phyloP scores from a whole-genome alignment of 139 green algal species.

The Asterochloris sp. region DNA sequence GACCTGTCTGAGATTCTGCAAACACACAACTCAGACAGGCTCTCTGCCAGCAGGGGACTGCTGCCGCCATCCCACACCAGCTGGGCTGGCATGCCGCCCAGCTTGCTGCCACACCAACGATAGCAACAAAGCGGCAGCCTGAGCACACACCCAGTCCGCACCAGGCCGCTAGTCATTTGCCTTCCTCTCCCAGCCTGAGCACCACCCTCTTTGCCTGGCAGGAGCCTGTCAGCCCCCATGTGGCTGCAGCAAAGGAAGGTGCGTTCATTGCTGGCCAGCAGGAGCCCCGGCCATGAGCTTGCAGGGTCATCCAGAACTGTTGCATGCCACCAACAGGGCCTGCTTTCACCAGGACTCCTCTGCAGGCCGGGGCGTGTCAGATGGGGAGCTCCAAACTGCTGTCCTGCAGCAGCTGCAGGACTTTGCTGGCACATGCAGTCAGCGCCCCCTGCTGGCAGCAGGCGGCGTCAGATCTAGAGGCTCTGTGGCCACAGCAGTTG shows the following conservation, averaged over 20 bases:
- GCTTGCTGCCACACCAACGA: neutral
- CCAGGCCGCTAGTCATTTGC: too few relatives aligned
- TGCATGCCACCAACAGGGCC: too few relatives aligned
- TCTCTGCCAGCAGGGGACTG: neutral
- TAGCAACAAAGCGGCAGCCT: too few relatives aligned
- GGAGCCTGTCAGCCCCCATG: slow-evolving; percentile 75
- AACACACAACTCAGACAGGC: neutral
- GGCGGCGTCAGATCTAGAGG: too few relatives aligned
- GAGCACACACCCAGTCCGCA: neutral
- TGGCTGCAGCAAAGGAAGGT: slow-evolving; percentile 65
- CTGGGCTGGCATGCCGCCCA: neutral
- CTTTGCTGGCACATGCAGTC: slow-evolving; percentile 18
- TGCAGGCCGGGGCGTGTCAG: slow-evolving; percentile 38
- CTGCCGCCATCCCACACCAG: neutral
- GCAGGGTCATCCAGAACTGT: too few relatives aligned
- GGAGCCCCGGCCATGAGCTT: too few relatives aligned
- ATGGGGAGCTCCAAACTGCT: slow-evolving; percentile 25
- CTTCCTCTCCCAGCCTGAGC: neutral
- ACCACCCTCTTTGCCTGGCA: slow-evolving; percentile 64
- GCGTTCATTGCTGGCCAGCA: neutral
- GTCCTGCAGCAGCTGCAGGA: slow-evolving; percentile 27
- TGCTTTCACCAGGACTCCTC: too few relatives aligned
- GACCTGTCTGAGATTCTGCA: neutral
- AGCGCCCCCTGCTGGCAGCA: neutral
- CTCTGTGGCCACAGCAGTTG: slow-evolving; percentile 22